phyloP scores from a whole-genome alignment of 352 stramenopile species.

The Pythium sukuiense region DNA sequence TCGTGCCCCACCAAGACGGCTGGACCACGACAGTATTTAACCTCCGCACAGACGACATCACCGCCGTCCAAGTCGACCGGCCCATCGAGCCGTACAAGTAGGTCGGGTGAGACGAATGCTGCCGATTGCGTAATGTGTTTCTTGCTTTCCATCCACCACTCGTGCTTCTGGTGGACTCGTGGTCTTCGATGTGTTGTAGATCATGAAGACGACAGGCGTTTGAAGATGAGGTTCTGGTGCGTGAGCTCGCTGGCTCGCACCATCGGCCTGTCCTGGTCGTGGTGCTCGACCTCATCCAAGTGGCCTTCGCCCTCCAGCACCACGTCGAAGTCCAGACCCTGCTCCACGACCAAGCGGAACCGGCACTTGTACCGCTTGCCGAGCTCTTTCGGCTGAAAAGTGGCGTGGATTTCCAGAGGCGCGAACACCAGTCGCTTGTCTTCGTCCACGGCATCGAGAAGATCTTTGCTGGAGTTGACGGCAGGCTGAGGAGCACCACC shows the following conservation, averaged over 20 bases:
- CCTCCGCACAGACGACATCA: slow-evolving; percentile 41
- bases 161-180: not conserved
- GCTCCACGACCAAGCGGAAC: slow-evolving; percentile 65
- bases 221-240: slow-evolving; percentile 60
- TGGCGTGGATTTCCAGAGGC: slow-evolving; percentile 45
- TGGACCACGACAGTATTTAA: slow-evolving; percentile 88
- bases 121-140: not conserved
- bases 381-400: slow-evolving; percentile 44
- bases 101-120: not conserved
- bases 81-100: slow-evolving; percentile 11
- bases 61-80: slow-evolving; percentile 10
- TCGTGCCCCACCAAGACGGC: slow-evolving; percentile 74
- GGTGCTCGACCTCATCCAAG: slow-evolving; percentile 46
- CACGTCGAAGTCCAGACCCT: slow-evolving; percentile 67
- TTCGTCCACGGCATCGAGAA: slow-evolving; percentile 28
- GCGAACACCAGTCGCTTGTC: slow-evolving; percentile 37
- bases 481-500: slow-evolving; percentile 42
- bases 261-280: slow-evolving; percentile 52
- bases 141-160: not conserved
- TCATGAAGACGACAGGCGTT: slow-evolving; percentile 19
- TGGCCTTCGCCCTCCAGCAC: slow-evolving; percentile 70
- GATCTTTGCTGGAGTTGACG: slow-evolving; percentile 36
- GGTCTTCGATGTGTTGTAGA: not conserved
- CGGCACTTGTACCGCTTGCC: slow-evolving; percentile 53
- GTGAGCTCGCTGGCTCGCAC: slow-evolving; percentile 39